Evolutionary conservation across 148 eudicot genomes (phyloP), one percentile per base, ranked within the genome.

Genomic region (Oxyria digyna): DNA sequence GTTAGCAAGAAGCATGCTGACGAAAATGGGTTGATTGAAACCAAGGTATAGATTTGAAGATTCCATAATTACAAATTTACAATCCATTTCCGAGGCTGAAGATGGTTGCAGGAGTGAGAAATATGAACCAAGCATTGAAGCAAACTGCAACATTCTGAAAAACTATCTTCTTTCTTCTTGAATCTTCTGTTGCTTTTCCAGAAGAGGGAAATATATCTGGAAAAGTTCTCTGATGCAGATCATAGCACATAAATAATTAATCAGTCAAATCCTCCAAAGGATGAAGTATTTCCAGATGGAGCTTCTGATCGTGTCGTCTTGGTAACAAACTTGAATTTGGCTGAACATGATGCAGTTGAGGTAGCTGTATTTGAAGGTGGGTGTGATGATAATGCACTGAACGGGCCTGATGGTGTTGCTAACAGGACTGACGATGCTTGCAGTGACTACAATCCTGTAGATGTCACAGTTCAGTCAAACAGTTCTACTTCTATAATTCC

Each of bases 61-160:
- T 21, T 50, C 57, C 26, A 54, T 12, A 3, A 9, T 24, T 24
- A 11, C 4, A 13, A 26, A 23, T 17, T 26, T 6, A 23, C 3
- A 26, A 8, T 54, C 31, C 62, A 54, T 54, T 54, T 54, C 62
- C 6, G 10, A 54, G 62, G 62, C 31, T 12, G 32, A 10, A 54
- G 31, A 54, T 23, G 62, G 62, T 26, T 54, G 62, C 31, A 15
- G 11, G 62, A 54, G 74, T 55, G 84, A 54, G 31, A 42, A 67
- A 70, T 69, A 77, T 35, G 75, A 76, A 69, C 67, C 75, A 54
- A 76, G 73, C 26, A 54, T 74, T 41, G 77, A 38, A 55, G 76
- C 77, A 38, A n/a, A n/a, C 67, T 69, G 13, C 59, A 49, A 66
- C 45, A 65, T 72, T 71, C 70, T 21, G 81, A 76, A 42, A 42